phyloP scores from a whole-genome alignment of 2,329 filamentous ascomycete species.

The Talaromyces sp. region DNA sequence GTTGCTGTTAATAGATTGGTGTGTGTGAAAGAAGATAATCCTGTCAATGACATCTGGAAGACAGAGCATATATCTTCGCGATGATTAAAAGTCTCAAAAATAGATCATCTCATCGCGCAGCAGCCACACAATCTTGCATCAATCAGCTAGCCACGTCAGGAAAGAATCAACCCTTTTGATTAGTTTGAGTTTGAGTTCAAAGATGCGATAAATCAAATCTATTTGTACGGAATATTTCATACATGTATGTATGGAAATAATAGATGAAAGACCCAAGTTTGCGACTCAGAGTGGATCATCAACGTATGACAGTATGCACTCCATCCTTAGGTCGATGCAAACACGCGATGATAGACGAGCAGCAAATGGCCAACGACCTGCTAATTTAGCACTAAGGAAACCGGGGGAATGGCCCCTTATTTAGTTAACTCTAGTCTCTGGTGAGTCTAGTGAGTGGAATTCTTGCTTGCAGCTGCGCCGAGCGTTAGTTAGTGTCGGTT shows the following conservation, averaged over 20 bases:
- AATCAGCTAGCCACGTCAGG: not conserved
- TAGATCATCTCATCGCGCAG: slow-evolving; percentile 2
- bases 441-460: not conserved
- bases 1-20: not conserved
- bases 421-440: not conserved
- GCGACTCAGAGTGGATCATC: slow-evolving; percentile 1
- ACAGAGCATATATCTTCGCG: not conserved
- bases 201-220: not conserved
- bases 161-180: too few relatives aligned
- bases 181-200: not conserved
- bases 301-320: not conserved
- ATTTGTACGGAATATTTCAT: too few relatives aligned
- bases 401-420: not conserved
- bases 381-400: not conserved
- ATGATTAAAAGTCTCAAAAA: slow-evolving; percentile 6
- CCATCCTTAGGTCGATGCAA: not conserved
- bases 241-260: not conserved
- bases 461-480: not conserved
- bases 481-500: not conserved
- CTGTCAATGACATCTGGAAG: too few relatives aligned
- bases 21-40: not conserved
- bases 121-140: not conserved
- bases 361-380: not conserved
- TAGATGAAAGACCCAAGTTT: not conserved
- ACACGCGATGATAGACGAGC: not conserved